phyloP scores from a whole-genome alignment of 1,139 yeast species.

The Yamadazyma triangularis region DNA sequence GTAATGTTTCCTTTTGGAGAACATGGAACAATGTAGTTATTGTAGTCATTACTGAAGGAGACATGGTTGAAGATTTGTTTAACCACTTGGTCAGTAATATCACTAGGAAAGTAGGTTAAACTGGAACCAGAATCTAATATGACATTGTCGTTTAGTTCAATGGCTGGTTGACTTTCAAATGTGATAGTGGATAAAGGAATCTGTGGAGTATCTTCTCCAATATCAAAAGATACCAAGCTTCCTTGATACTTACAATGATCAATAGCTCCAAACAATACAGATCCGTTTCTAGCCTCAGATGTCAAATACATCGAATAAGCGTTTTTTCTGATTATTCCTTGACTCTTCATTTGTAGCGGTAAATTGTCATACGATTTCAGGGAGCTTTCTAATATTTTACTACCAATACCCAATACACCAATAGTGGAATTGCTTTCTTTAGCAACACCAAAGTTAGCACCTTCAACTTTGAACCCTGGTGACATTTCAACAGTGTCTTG shows the following conservation, averaged over 20 bases:
- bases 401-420: slow-evolving; percentile 4
- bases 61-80: too few species aligned
- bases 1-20: too few species aligned
- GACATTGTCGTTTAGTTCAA: neutral
- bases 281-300: slow-evolving; percentile 20
- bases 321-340: slow-evolving; percentile 18
- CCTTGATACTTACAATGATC: slow-evolving; percentile 38
- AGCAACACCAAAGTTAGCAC: slow-evolving; percentile 7
- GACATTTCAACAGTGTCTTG: slow-evolving; percentile 5
- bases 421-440: neutral
- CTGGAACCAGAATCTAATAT: slow-evolving; percentile 67
- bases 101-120: slow-evolving; percentile 46
- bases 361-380: slow-evolving; percentile 13
- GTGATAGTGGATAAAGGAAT: neutral
- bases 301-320: slow-evolving; percentile 23
- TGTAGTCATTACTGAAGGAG: too few species aligned
- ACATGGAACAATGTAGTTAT: too few species aligned
- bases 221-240: neutral
- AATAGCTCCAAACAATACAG: slow-evolving; percentile 44
- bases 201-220: neutral
- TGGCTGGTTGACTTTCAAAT: neutral
- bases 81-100: too few species aligned
- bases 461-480: slow-evolving; percentile 4
- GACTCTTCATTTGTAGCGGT: slow-evolving; percentile 18
- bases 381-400: slow-evolving; percentile 4